A percentile compares a stretch with the other conserved stretches of the same genome.
Conservation (phyloP, 2,329 filamentous ascomycete genomes). For the Colletotrichum echinochloae region DNA sequence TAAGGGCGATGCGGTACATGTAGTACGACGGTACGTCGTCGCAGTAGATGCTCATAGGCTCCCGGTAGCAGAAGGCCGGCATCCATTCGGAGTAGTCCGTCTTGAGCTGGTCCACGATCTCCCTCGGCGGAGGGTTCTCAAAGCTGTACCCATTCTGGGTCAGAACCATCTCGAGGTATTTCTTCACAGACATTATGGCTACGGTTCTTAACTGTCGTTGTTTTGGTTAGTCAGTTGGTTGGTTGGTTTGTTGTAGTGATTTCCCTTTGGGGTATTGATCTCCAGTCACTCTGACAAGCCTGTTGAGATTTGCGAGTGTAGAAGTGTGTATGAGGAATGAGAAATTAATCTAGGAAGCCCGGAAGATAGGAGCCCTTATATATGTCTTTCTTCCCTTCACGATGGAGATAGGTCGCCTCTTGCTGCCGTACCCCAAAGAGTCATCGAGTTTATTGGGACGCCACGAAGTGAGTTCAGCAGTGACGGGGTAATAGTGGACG, state of each 20-base stretch:
- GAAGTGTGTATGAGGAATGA: too few relatives aligned
- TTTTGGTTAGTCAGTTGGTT: background rate
- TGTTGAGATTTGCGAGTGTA: background rate
- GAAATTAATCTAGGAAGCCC: background rate
- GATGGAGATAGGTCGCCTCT: background rate
- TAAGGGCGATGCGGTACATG: conserved; percentile 64
- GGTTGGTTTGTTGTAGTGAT: background rate
- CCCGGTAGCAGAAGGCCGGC: conserved; percentile 45
- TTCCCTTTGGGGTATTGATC: too few relatives aligned
- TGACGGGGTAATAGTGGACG: background rate
- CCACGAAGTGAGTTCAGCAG: too few relatives aligned
- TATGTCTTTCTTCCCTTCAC: too few relatives aligned
- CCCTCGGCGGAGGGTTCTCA: conserved; percentile 4
- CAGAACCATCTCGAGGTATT: background rate
- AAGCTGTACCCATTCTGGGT: background rate
- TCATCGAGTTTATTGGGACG: background rate
- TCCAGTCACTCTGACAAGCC: background rate
- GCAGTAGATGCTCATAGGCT: conserved; percentile 48
- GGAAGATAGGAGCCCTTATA: background rate
- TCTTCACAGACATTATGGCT: background rate
- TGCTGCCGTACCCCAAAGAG: background rate
- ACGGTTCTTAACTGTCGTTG: background rate
- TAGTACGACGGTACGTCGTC: conserved; percentile 56
- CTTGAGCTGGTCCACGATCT: conserved; percentile 5
- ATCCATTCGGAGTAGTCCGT: background rate